Conservation (phyloP, 805 yeast genomes). For the Yarrowia sp. region DNA sequence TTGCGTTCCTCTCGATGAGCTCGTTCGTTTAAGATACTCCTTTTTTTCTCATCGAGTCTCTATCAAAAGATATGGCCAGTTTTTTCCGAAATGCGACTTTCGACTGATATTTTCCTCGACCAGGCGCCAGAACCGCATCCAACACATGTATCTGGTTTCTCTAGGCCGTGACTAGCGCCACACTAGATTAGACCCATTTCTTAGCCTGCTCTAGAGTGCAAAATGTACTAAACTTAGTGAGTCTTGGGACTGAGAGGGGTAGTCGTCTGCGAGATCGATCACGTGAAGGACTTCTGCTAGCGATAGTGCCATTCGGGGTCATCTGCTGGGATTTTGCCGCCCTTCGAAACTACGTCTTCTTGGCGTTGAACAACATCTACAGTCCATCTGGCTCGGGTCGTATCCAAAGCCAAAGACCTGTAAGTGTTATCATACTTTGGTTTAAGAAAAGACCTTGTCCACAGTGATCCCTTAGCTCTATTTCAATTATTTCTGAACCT, state of each 20-base stretch:
- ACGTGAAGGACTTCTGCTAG: not conserved
- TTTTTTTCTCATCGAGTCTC: not conserved
- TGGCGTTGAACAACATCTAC: not conserved
- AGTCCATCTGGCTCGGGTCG: not conserved
- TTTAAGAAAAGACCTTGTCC: not conserved
- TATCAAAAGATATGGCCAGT: not conserved
- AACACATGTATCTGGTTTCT: conserved; percentile 12
- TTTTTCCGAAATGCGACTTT: not conserved
- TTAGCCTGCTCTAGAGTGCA: conserved; percentile 32
- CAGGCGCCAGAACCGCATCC: not conserved
- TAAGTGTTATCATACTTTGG: not conserved
- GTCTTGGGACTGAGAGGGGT: conserved; percentile 30
- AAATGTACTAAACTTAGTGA: conserved; percentile 22
- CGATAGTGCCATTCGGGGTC: not conserved
- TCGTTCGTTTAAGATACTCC: conserved; percentile 18
- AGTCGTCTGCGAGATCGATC: not conserved
- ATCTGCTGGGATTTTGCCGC: not conserved
- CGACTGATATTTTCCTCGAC: not conserved
- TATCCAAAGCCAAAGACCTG: not conserved
- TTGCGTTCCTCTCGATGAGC: not conserved
- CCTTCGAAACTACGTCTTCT: too few relatives aligned
- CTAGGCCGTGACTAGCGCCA: conserved; percentile 22
- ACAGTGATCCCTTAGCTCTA: not conserved
- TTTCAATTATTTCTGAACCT: not conserved
- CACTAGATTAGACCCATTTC: conserved; percentile 5